Evolutionary conservation across 805 yeast species (phyloP).

Genomic region (Metschnikowia lochheadii): DNA sequence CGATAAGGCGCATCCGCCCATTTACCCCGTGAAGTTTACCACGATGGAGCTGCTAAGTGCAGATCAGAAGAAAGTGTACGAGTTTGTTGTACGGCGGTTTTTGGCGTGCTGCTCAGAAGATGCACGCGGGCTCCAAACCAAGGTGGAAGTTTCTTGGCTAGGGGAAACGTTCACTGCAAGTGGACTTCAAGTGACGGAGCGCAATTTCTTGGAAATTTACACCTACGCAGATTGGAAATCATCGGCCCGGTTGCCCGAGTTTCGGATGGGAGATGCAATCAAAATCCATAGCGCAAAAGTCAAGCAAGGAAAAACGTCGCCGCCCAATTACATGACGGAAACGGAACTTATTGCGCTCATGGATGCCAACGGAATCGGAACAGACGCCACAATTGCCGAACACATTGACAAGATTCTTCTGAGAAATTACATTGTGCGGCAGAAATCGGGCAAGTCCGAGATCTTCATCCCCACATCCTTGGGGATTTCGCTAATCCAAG

Average conservation of each 20-base stretch:
- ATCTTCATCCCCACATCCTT: conserved; percentile 71
- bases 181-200: conserved; percentile 71
- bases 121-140: conserved; percentile 72
- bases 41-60: conserved; percentile 26
- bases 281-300: conserved; percentile 54
- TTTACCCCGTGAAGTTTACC: conserved; percentile 72
- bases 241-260: conserved; percentile 57
- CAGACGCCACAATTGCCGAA: conserved; percentile 98
- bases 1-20: conserved; percentile 98
- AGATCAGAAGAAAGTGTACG: conserved; percentile 72
- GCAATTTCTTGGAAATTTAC: conserved; percentile 78
- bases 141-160: conserved; percentile 70
- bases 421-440: conserved; percentile 62
- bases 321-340: conserved; percentile 86
- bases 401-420: conserved; percentile 78
- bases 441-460: conserved; percentile 33
- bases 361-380: conserved; percentile 98
- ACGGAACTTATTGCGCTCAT: conserved; percentile 85
- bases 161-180: conserved; percentile 64
- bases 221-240: conserved; percentile 77
- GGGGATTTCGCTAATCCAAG: conserved; percentile 85
- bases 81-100: conserved; percentile 79
- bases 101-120: conserved; percentile 90
- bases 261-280: conserved; percentile 54
- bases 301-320: conserved; percentile 69